Percentiles rank a stretch among this genome's conserved stretches.
phyloP scores from a whole-genome alignment of 208 protist species.

The Leishmania amazonensis region DNA sequence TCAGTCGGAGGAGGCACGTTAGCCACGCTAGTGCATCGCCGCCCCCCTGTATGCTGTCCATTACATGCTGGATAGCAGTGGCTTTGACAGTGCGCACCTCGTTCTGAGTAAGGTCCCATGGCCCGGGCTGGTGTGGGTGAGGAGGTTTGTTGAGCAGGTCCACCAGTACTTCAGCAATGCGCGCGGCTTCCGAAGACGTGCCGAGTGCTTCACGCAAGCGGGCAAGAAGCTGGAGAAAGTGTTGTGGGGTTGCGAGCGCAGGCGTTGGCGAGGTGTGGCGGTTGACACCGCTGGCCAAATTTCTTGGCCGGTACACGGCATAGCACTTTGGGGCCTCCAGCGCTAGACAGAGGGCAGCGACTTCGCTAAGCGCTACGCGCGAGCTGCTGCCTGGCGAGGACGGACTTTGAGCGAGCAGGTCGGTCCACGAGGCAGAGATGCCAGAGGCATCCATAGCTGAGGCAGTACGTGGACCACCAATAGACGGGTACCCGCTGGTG shows the following conservation, averaged over 20 bases:
- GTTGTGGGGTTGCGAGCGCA: constrained; percentile 23
- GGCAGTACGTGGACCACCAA: neutral
- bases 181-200: constrained; percentile 10
- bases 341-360: constrained; percentile 29
- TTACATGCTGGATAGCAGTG: constrained; percentile 29
- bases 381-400: constrained; percentile 1
- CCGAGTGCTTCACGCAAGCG: constrained; percentile 6
- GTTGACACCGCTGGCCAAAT: neutral
- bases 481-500: neutral
- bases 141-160: constrained; percentile 64
- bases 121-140: constrained; percentile 41
- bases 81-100: constrained; percentile 26
- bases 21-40: constrained; percentile 43
- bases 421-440: constrained; percentile 13
- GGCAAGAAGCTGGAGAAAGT: constrained; percentile 32
- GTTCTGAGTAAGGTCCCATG: constrained; percentile 50
- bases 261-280: neutral
- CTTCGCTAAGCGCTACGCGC: constrained; percentile 34
- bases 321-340: constrained; percentile 40
- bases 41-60: constrained; percentile 22
- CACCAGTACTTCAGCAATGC: constrained; percentile 37
- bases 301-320: constrained; percentile 48
- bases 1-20: constrained; percentile 18
- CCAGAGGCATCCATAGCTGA: neutral
- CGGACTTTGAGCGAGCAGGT: constrained; percentile 12